Evolutionary conservation across 2,329 filamentous ascomycete species (phyloP), one percentile per base, ranked within the genome.

Genomic region (Cordyceps farinosa): DNA sequence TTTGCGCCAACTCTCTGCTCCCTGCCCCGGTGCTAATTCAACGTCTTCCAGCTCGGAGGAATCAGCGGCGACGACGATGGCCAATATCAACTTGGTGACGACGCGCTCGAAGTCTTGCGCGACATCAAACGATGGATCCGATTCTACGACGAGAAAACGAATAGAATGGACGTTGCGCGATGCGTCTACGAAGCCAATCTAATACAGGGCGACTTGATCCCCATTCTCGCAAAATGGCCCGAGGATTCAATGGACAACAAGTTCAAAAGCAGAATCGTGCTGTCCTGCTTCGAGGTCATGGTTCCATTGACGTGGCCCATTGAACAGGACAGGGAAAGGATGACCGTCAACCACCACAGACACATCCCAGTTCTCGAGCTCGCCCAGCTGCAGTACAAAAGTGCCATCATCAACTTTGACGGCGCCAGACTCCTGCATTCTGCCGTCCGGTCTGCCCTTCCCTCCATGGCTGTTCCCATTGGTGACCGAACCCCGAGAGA

Each of bases 111-210:
- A 64, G 95, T 93, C 71, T 82, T 99, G 63, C 92, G 94, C 66
- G 95, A 99, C 77, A 83, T 99, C 61, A 94, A 95, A 73, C 89
- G 90, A 85, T 99, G 95, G 95, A 84, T 99, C 68, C 92, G 92
- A 69, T 87, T 97, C 66, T 95, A 95, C 81, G 93, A 97, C 75
- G 91, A 96, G 73, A 96, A 96, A 74, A 87, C 89, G 67, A 96
- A 97, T 73, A 89, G 94, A 68, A 90, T 96, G 82, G 95, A 99
- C 73, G 95, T 99, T 65, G 93, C 94, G 65, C 85, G 95, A 77
- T 97, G 92, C 74, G 82, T 98, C 68, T 89, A 92, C 71, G 92
- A 98, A 75, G 90, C 92, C 51, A 97, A 97, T 72, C 77, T 99
- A n/a, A 86, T 98, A 63, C 89, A 89, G 72, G 91, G 91, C 57